phyloP scores from a whole-genome alignment of 2,329 filamentous ascomycete genomes.

The Exophiala mesophila region DNA sequence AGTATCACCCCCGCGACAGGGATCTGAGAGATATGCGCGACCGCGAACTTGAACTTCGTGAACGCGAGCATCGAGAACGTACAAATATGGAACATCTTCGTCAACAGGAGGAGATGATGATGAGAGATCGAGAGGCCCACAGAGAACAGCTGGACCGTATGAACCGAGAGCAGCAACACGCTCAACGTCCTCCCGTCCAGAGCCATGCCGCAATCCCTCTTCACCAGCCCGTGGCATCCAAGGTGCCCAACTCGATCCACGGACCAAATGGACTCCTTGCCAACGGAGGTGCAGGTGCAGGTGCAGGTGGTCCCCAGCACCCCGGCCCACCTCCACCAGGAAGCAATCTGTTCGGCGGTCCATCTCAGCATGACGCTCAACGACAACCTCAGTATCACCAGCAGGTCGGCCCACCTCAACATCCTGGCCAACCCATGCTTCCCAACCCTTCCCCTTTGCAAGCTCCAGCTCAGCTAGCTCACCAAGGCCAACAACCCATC shows the following conservation, averaged over 20 bases:
- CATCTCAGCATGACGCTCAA: conserved; percentile 48
- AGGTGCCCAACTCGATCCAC: conserved; percentile 76
- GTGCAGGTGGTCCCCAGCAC: conserved; percentile 48
- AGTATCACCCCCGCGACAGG: conserved; percentile 28
- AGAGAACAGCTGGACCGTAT: conserved; percentile 49
- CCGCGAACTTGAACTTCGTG: conserved; percentile 53
- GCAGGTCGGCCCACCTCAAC: conserved; percentile 41
- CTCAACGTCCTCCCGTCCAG: conserved; percentile 71
- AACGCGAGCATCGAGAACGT: conserved; percentile 52
- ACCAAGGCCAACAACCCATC: conserved; percentile 74
- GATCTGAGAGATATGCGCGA: conserved; percentile 46
- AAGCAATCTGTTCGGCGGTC: conserved; percentile 51
- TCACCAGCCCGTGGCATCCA: conserved; percentile 86
- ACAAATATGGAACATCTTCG: conserved; percentile 50
- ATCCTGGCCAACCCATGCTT: conserved; percentile 47
- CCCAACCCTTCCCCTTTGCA: conserved; percentile 40
- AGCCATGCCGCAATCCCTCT: conserved; percentile 85
- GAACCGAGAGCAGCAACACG: conserved; percentile 61
- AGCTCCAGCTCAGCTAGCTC: conserved; percentile 57
- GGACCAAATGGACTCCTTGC: conserved; percentile 84
- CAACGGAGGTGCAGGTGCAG: conserved; percentile 58
- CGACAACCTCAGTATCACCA: conserved; percentile 57
- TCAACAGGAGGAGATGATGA: conserved; percentile 54
- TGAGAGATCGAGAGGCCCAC: conserved; percentile 52
- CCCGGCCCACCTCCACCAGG: conserved; percentile 53